A percentile compares a stretch with the other conserved stretches of the same genome.
phyloP scores from a whole-genome alignment of 805 yeast species.

The Zygoascus bituminiphila region DNA sequence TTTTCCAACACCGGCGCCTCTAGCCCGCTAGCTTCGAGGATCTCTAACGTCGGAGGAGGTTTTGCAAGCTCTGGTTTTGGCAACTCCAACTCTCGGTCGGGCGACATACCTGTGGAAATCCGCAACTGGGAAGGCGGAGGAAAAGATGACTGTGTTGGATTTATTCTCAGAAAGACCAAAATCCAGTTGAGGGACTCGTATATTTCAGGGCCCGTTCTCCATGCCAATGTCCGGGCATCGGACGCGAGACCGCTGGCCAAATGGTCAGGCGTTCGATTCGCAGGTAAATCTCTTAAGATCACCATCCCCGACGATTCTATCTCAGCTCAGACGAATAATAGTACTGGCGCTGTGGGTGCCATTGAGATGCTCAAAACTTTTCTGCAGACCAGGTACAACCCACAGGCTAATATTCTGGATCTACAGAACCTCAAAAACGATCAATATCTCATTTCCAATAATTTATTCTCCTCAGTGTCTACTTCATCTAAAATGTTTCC shows the following conservation, averaged over 20 bases:
- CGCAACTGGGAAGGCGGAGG: conserved; percentile 79
- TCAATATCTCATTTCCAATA: conserved; percentile 47
- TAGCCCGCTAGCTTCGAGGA: neutral
- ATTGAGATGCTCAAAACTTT: conserved; percentile 56
- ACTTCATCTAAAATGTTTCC: conserved; percentile 78
- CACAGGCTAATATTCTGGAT: conserved; percentile 57
- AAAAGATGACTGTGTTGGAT: conserved; percentile 56
- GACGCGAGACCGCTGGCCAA: conserved; percentile 54
- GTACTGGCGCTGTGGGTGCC: conserved; percentile 32
- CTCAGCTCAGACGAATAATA: conserved; percentile 1
- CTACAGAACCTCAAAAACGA: conserved; percentile 59
- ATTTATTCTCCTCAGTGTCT: conserved; percentile 53
- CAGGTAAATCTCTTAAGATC: conserved; percentile 59
- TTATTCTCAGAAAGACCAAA: conserved; percentile 59
- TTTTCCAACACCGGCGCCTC: neutral
- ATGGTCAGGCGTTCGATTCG: conserved; percentile 74
- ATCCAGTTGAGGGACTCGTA: conserved; percentile 45
- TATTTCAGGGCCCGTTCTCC: conserved; percentile 49
- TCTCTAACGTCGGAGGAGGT: neutral
- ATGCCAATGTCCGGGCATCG: conserved; percentile 48
- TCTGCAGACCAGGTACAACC: conserved; percentile 58
- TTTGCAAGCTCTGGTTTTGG: conserved; percentile 24
- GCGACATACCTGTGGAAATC: conserved; percentile 44
- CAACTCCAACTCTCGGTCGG: conserved; percentile 23
- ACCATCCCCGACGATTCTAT: conserved; percentile 26